Evolutionary conservation across 345 rosid species (phyloP), one percentile per base, ranked within the genome.

Genomic region (Salix purpurea): DNA sequence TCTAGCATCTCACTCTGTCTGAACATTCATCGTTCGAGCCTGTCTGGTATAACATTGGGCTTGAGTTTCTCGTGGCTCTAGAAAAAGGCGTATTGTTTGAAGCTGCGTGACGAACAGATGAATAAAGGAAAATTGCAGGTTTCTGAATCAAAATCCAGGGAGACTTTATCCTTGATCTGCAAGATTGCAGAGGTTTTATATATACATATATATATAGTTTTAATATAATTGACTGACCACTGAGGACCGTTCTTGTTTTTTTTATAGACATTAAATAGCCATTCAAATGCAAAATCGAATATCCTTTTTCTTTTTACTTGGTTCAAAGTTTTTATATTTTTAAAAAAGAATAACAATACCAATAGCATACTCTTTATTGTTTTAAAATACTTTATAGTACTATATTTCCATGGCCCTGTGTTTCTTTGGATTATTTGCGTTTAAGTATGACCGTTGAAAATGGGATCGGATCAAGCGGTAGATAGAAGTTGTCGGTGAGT

Each of bases 361-460:
- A 18, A 2, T 21, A 18, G 14, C 24, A 13, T 5, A n/a, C 71
- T 37, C 34, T 40, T 40, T 42, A 24, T 9, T 28, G 30, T 21
- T 56, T 56, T 56, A 9, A n/a, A n/a, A 9, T 62, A 50, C 58
- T 18, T 50, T 50, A 5, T 12, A 44, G 15, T 18, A 40, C 5
- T 69, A 5, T 4, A 0, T 62, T 40, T 39, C 28, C 28, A 8
- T 73, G 44, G 44, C 21, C 12, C 36, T 56, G n/a, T 6, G 14
- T 50, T 52, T 32, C 32, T 14, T 32, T 61, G 48, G 16, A 61
- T 37, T 46, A n/a, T 37, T 24, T n/a, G 16, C 69, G 58, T 62
- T 16, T 3, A 14, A 37, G 19, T 14, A 14, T 61, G 74, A 70
- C 79, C 75, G 24, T 77, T 70, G 75, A 77, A 77, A 64, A 44